Base-by-base conservation (phyloP, 495 filamentous ascomycete species). In the Geoglossum glabrum region DNA sequence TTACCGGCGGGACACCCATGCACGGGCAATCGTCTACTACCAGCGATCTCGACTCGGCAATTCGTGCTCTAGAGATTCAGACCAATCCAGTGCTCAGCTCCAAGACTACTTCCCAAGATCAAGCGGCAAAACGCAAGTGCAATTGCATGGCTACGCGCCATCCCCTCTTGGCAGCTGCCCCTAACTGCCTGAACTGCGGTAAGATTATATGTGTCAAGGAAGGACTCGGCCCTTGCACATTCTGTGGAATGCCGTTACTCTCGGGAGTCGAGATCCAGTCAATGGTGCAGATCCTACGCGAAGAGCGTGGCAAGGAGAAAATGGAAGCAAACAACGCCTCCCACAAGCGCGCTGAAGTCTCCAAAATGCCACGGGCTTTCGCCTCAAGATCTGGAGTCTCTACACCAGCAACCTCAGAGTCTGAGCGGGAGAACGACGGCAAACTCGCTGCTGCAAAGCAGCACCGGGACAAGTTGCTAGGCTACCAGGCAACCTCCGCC, bases 131-230 rank as follows among this genome's bases (percentile, higher is more conserved):
- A 13, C 77, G 83, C 38, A 77, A 77, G 59, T 98, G 92, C 67
- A 82, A 79, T 63, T 98, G 92, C 71, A 85, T 87, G 60, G 92
- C 84, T 0, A 75, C 84, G 2, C 77, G 86, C 1, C 92, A 98
- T 63, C 85, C 93, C 3, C 73, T 95, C 10, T 81, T 95, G 11
- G 77, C 76, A 10, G 86, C 90, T 0, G 86, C 89, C 0, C 92
- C 93, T 2, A 98, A 97, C 66, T 98, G 92, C 61, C 72, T 92
- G 21, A 81, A 77, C 61, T 98, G 92, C 66, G 92, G 92, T 56
- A 95, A 97, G 68, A 87, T 98, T n/a, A 83, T 97, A 56, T 98
- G 92, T 68, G 79, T 94, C 13, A 86, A 93, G 63, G 88, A 98
- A 65, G 92, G 92, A 0, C 74, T 95, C 3, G 92, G 90, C 0